phyloP scores from a whole-genome alignment of 768 basidiomycete species.

The Phallus indusiatus region DNA sequence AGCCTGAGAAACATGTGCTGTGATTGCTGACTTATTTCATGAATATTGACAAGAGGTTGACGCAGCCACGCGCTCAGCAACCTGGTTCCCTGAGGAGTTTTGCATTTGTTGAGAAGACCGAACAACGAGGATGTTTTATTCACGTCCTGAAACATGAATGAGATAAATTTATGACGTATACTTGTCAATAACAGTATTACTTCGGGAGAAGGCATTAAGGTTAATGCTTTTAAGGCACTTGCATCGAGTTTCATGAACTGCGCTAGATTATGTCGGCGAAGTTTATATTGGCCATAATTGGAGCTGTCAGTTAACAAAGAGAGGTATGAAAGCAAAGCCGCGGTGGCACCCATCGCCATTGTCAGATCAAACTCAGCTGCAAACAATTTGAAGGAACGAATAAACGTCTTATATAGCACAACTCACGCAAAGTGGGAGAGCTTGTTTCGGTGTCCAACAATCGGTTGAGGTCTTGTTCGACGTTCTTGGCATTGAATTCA shows the following conservation, averaged over 20 bases:
- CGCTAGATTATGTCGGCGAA: constrained; percentile 81
- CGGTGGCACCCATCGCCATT: constrained; percentile 67
- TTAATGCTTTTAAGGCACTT: constrained; percentile 84
- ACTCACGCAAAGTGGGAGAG: constrained; percentile 11
- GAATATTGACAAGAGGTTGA: constrained; percentile 88
- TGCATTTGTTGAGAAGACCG: constrained; percentile 89
- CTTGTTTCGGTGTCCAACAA: constrained; percentile 44
- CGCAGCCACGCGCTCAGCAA: constrained; percentile 89
- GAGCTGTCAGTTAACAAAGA: constrained; percentile 66
- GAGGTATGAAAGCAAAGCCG: constrained; percentile 78
- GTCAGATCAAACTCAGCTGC: constrained; percentile 71
- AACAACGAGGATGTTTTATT: constrained; percentile 78
- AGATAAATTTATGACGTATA: constrained; percentile 10
- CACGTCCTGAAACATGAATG: constrained; percentile 11
- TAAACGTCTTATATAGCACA: not conserved
- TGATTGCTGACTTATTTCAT: constrained; percentile 70
- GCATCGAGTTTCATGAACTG: constrained; percentile 97
- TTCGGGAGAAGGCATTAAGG: constrained; percentile 66
- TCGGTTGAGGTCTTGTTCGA: constrained; percentile 70
- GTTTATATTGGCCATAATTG: constrained; percentile 71
- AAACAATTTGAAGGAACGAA: not conserved
- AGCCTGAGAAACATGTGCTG: not conserved
- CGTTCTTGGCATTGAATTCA: constrained; percentile 74
- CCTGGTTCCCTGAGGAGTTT: constrained; percentile 88
- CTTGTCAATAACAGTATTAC: constrained; percentile 20